These are phyloP conservation scores for Aspergillus persii DNA, from an alignment of 2,329 filamentous ascomycete genomes.

Conservation along the genomic window DNA sequence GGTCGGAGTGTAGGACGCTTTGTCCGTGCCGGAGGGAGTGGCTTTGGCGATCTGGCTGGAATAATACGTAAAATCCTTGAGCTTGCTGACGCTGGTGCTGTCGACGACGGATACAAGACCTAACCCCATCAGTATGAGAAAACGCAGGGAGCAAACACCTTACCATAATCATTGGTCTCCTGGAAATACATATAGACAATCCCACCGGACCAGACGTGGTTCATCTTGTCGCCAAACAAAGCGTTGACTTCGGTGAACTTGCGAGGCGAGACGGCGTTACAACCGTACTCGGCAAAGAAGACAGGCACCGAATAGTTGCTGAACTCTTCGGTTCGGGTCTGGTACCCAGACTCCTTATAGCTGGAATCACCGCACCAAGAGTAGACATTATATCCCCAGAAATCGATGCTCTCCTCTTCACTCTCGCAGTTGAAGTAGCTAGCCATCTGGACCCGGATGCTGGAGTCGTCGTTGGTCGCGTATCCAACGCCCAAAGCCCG, in stretches of 20 bases:
- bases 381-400: slow-evolving; percentile 99
- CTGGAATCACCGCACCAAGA: slow-evolving; percentile 90
- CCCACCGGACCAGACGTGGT: slow-evolving; percentile 81
- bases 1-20: slow-evolving; percentile 65
- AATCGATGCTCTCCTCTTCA: slow-evolving; percentile 71
- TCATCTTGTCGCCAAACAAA: slow-evolving; percentile 79
- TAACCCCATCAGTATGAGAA: slow-evolving; percentile 12
- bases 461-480: slow-evolving; percentile 85
- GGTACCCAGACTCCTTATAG: slow-evolving; percentile 74
- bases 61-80: slow-evolving; percentile 72
- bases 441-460: slow-evolving; percentile 76
- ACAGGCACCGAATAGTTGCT: slow-evolving; percentile 82
- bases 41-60: slow-evolving; percentile 66
- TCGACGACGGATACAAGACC: slow-evolving; percentile 58
- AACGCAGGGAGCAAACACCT: slow-evolving; percentile 18
- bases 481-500: slow-evolving; percentile 85
- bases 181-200: slow-evolving; percentile 98
- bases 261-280: slow-evolving; percentile 71
- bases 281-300: slow-evolving; percentile 98
- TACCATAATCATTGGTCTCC: slow-evolving; percentile 82
- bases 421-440: slow-evolving; percentile 89
- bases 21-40: slow-evolving; percentile 62
- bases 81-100: slow-evolving; percentile 60
- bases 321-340: slow-evolving; percentile 80
- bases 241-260: slow-evolving; percentile 79